Base-by-base conservation (phyloP, 2,329 filamentous ascomycete species). In the Chaetomium globosum region DNA sequence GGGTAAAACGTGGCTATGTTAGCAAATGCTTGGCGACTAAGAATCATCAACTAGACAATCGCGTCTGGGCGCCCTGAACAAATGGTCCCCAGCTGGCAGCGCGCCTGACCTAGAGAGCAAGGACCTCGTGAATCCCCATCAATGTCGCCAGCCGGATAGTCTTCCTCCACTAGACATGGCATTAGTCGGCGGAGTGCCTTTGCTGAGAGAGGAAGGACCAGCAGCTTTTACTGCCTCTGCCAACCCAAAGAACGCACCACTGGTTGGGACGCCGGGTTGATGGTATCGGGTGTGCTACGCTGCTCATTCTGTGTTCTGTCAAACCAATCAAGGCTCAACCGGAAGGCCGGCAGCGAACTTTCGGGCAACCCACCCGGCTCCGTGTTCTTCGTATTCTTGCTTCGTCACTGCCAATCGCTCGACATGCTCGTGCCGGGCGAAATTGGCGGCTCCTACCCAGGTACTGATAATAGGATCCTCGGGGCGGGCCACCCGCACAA, bases 381-480 rank as follows among this genome's bases (percentile, higher is more conserved):
- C 95, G 73, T 93, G 79, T 76, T 99, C 95, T 59, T 95, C 87
- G 75, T 99, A 99, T 74, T 99, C 92, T 67, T 90, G 85, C 74
- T 91, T 92, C 0, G 91, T 95, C n/a, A 97, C 90, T 1, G 87
- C 84, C 13, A 93, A 77, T 57, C 83, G 83, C 66, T 87, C 83
- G 59, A 96, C 80, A 48, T 90, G 83, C 51, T 82, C 81, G 71
- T 93, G 88, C 59, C 80, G 85, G 0, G 92, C 92, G 63, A 97
- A 81, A 65, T 87, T 85, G 26, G 90, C 90, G n/a, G 89, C 94
- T 19, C 95, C 95, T 13, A 87, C 79, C 94, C 94, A 99, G 0
- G 90, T 92, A 69, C 88, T 91, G 28, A 86, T 88, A 70, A 97
- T 83, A 0, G 94, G 91, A 73, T 96, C 85, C 19, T 82, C 78